A percentile compares a stretch with the other conserved stretches of the same genome.
These are phyloP conservation scores for Gaertneriomyces semiglobifer DNA, from an alignment of 192 early-diverging fungal species.

Conservation along the genomic window DNA sequence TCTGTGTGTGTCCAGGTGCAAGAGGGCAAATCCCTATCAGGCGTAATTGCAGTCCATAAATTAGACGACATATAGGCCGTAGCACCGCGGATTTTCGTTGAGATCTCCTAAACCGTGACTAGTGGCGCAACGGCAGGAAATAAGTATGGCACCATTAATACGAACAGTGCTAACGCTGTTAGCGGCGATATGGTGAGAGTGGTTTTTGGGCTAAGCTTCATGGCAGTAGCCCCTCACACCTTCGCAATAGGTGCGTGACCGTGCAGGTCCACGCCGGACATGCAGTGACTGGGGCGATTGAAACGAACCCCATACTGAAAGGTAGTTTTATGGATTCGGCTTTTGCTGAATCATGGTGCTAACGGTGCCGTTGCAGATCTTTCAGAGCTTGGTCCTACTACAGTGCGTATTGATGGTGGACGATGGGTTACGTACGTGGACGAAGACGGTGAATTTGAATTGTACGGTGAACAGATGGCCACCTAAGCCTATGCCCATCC, in stretches of 20 bases:
- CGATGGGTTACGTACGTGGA: constrained; percentile 29
- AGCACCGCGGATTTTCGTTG: no score
- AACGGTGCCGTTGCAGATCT: constrained; percentile 13
- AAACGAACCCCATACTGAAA: neutral
- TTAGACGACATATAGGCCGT: no score
- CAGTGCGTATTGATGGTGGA: constrained; percentile 36
- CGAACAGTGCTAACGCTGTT: no score
- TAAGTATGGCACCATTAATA: no score
- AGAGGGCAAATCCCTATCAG: no score
- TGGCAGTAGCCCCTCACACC: neutral
- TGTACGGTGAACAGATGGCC: constrained; percentile 27
- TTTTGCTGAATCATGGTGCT: neutral
- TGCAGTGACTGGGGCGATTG: neutral
- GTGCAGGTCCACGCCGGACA: neutral
- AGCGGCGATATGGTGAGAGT: no score
- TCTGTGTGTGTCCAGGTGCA: no score
- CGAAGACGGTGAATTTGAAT: constrained; percentile 37
- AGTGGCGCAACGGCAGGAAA: no score
- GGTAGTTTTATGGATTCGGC: neutral
- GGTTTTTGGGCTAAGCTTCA: neutral
- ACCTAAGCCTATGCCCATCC: neutral
- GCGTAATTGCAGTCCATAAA: no score
- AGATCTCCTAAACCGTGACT: no score
- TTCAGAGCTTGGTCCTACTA: constrained; percentile 17
- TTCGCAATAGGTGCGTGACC: neutral